phyloP scores from a whole-genome alignment of 2,329 filamentous ascomycete genomes.

The Talaromyces sp. region DNA sequence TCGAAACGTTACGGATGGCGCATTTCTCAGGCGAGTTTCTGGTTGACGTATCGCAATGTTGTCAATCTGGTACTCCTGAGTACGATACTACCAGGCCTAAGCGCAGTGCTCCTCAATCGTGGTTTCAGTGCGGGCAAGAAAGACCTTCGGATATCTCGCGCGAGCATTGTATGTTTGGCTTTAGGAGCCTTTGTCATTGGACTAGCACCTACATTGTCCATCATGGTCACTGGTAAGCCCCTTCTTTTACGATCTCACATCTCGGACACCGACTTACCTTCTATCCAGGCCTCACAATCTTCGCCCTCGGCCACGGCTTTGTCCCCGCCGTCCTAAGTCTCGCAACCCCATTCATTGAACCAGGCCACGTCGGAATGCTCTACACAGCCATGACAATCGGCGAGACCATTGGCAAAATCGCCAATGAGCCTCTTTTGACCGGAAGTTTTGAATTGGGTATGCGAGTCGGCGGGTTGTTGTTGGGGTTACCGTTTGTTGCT shows the following conservation, averaged over 20 bases:
- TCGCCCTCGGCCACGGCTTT: conserved; percentile 16
- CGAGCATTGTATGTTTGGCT: conserved; percentile 12
- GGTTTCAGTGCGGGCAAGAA: conserved; percentile 8
- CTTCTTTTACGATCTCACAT: too few relatives aligned
- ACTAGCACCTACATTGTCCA: conserved; percentile 6
- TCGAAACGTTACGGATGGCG: conserved; percentile 16
- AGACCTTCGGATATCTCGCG: conserved; percentile 13
- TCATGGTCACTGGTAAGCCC: conserved; percentile 14
- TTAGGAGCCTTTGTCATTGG: conserved; percentile 13
- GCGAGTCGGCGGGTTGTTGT: conserved; percentile 12
- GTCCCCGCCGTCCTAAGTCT: conserved; percentile 15
- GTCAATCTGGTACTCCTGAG: conserved; percentile 14
- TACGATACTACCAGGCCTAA: conserved; percentile 9
- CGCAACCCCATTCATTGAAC: conserved; percentile 13
- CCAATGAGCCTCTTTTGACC: conserved; percentile 13
- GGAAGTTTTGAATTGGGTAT: conserved; percentile 13
- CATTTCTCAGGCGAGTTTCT: conserved; percentile 15
- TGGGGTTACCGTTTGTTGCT: conserved; percentile 14
- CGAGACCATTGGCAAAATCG: conserved; percentile 16
- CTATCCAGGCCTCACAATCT: conserved; percentile 12
- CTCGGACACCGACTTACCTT: not conserved
- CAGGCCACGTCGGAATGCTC: conserved; percentile 14
- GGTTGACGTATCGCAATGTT: conserved; percentile 14
- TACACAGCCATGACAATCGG: conserved; percentile 15
- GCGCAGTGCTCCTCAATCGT: conserved; percentile 9